These are phyloP conservation scores for Penicillium sp. DNA, from an alignment of 2,329 filamentous ascomycete species.

Conservation along the genomic window DNA sequence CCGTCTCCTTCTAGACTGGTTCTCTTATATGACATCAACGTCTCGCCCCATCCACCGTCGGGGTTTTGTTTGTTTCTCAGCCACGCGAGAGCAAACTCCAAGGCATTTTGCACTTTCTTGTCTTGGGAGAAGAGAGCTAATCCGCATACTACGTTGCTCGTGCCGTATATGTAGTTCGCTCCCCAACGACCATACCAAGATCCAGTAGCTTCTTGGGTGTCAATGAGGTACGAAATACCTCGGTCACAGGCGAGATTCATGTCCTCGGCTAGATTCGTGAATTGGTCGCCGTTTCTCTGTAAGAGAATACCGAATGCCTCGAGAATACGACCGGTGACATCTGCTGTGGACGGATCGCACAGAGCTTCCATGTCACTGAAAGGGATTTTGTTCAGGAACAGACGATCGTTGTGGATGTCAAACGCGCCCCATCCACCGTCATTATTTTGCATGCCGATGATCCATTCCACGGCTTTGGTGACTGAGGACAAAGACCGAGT, in stretches of 20 bases:
- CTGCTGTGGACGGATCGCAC: conserved; percentile 36
- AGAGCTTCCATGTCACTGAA: conserved; percentile 41
- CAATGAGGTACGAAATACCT: conserved; percentile 27
- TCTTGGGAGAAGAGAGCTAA: conserved; percentile 23
- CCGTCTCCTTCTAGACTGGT: conserved; percentile 14
- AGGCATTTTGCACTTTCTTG: background rate
- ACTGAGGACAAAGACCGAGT: conserved; percentile 2
- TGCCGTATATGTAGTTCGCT: conserved; percentile 39
- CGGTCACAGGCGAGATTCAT: conserved; percentile 9
- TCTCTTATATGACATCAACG: conserved; percentile 22
- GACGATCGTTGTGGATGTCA: conserved; percentile 35
- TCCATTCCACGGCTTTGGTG: conserved; percentile 25
- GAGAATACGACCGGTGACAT: conserved; percentile 36
- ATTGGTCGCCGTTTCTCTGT: background rate
- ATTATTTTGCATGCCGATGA: conserved; percentile 38
- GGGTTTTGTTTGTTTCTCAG: conserved; percentile 27
- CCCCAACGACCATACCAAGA: conserved; percentile 39
- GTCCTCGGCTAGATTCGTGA: background rate
- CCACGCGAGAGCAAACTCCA: conserved; percentile 20
- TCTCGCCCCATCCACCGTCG: conserved; percentile 40
- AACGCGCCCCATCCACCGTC: conserved; percentile 43
- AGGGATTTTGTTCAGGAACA: conserved; percentile 38
- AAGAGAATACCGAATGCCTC: conserved; percentile 33
- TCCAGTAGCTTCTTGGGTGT: conserved; percentile 28
- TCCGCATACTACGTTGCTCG: conserved; percentile 34